Conservation (phyloP, 1,284 basidiomycete genomes). For the Leucoagaricus sp. region DNA sequence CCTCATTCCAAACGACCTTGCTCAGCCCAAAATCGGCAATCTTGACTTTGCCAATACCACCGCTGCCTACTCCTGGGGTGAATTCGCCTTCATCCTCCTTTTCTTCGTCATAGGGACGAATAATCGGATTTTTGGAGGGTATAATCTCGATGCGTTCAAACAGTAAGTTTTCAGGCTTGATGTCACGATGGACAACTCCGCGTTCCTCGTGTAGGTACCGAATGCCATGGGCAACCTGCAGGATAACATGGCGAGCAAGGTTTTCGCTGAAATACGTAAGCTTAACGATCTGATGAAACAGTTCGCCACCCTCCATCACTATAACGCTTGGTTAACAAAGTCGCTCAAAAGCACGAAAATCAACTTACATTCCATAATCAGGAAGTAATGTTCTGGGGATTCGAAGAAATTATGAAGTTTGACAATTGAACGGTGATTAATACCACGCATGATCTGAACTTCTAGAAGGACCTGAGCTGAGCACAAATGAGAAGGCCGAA, state of each 20-base stretch:
- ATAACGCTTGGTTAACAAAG: conserved; percentile 8
- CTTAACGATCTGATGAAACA: conserved; percentile 99
- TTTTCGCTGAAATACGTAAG: conserved; percentile 98
- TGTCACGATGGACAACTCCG: conserved; percentile 97
- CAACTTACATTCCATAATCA: conserved; percentile 86
- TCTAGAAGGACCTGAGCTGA: conserved; percentile 50
- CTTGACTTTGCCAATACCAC: conserved; percentile 97
- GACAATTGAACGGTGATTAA: conserved; percentile 88
- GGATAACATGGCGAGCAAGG: conserved; percentile 92
- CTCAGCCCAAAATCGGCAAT: conserved; percentile 98
- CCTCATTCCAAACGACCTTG: conserved; percentile 99
- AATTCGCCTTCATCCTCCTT: conserved; percentile 99
- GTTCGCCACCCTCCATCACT: conserved; percentile 97
- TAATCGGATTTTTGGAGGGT: conserved; percentile 77
- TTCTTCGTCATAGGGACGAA: conserved; percentile 95
- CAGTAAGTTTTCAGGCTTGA: conserved; percentile 98
- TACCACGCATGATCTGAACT: conserved; percentile 99
- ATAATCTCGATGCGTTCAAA: conserved; percentile 95
- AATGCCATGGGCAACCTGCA: conserved; percentile 96
- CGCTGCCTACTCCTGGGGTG: conserved; percentile 87
- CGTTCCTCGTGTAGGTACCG: conserved; percentile 97
- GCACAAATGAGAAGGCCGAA: conserved; percentile 7
- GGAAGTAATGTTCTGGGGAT: conserved; percentile 91
- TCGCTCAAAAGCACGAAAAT: conserved; percentile 15
- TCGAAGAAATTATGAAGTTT: conserved; percentile 90